These are phyloP conservation scores for Cichorium intybus DNA, from an alignment of 140 eudicot genomes.

Conservation along the genomic window DNA sequence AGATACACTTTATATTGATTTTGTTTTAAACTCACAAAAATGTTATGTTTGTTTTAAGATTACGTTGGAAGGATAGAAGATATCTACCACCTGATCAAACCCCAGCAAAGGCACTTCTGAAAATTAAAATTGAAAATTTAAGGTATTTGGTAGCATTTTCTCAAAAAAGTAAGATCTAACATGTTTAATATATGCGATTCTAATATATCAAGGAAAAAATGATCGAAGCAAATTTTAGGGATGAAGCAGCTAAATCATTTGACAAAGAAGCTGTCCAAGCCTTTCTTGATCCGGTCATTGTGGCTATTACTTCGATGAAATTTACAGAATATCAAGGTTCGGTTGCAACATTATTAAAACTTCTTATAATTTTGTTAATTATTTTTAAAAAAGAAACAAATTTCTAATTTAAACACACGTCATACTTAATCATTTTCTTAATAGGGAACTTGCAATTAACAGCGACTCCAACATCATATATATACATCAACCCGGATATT, in stretches of 20 bases:
- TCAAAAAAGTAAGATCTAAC: background rate
- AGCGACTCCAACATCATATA: background rate
- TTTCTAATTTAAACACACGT: background rate
- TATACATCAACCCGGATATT: background rate
- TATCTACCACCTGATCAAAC: no score
- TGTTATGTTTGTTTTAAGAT: no score
- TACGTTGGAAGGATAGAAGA: no score
- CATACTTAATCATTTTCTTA: background rate
- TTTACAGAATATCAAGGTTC: background rate
- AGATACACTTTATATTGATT: no score
- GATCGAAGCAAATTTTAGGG: no score
- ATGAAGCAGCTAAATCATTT: background rate
- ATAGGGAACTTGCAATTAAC: background rate
- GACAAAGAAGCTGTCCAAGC: background rate
- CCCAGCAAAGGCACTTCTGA: no score
- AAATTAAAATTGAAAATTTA: no score
- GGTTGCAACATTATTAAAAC: no score
- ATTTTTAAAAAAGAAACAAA: no score
- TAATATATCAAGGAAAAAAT: background rate
- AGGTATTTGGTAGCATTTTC: no score
- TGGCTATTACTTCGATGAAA: background rate
- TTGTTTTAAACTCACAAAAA: background rate
- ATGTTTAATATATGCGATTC: background rate
- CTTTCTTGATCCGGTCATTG: background rate
- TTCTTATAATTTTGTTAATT: background rate